A percentile compares a stretch with the other conserved stretches of the same genome.
These are phyloP conservation scores for Thalassiosira hispida DNA, from an alignment of 352 stramenopile species.

Conservation along the genomic window DNA sequence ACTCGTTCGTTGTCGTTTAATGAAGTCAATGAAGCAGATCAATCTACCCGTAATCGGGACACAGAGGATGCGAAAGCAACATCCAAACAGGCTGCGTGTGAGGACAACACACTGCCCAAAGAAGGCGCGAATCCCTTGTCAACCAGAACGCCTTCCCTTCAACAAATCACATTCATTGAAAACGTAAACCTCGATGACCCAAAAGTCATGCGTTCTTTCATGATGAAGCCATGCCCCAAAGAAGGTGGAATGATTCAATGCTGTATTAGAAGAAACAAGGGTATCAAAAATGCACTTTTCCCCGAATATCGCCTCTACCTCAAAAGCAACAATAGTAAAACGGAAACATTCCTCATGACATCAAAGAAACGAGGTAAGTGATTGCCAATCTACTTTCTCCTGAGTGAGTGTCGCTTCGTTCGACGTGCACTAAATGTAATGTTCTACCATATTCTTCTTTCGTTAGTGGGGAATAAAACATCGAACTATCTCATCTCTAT, in stretches of 20 bases:
- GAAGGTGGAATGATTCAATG: constrained; percentile 92
- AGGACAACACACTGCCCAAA: neutral
- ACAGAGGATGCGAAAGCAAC: neutral
- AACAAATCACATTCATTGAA: constrained; percentile 46
- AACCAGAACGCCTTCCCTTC: constrained; percentile 12
- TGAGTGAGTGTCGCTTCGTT: too few relatives aligned
- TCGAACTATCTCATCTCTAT: constrained; percentile 95
- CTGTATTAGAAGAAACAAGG: constrained; percentile 92
- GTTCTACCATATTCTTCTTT: neutral
- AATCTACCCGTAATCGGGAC: neutral
- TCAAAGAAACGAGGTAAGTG: constrained; percentile 90
- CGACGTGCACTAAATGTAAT: too few relatives aligned
- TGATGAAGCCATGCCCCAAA: constrained; percentile 87
- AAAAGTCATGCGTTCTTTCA: constrained; percentile 69
- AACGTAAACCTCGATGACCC: constrained; percentile 62
- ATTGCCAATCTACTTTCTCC: neutral
- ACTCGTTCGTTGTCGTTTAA: constrained; percentile 34
- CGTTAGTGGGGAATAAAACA: constrained; percentile 91
- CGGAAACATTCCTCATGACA: constrained; percentile 95
- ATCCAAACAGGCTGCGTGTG: neutral
- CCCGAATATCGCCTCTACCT: constrained; percentile 82
- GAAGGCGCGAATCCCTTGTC: neutral
- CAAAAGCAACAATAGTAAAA: constrained; percentile 83
- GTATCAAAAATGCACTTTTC: constrained; percentile 91
- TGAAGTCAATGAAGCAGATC: constrained; percentile 7